Base-by-base conservation (phyloP, 164 flowering plant species). In the Taxillus chinensis region DNA sequence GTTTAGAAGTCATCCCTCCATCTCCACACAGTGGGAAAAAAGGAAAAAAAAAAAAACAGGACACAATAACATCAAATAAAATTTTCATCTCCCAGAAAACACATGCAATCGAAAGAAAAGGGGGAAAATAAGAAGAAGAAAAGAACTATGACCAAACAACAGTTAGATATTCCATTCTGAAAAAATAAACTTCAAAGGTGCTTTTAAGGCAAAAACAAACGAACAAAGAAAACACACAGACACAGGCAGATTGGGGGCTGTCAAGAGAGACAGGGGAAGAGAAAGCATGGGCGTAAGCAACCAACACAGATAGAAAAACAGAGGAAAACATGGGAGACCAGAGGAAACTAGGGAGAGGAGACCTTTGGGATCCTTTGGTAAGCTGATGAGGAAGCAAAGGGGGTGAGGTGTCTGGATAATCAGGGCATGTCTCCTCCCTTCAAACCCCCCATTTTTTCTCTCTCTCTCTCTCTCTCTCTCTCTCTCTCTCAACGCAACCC, bases 391-490 rank as follows among this genome's bases (percentile, higher is more conserved):
- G 70, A 64, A 73, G 70, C 67, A 74, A 73, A 37, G 60, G 71
- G 27, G 55, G 49, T 62, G 63, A 50, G 68, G 51, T 77, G 87
- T 78, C 70, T 83, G 87, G 75, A 64, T 62, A 66, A 64, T 65
- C 55, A 64, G 74, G 74, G 74, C 87, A 83, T 80, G 84, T 83
- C 74, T 68, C 86, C 77, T 60, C 67, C 12, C 62, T 73, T 73
- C 68, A 75, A 73, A 69, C 71, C 68, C 61, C 48, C 62, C 51
- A 48, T 11, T 48, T 49, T 49, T 7, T 15, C 27, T 43, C 45
- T 41, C 39, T 65, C 61, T 45, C 61, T 51, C 57, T 57, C 45
- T 59, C 57, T 66, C 55, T 42, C 52, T 66, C n/a, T 40, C 5
- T 3, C 16, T 54, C 27, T 3, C 11, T 27, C 27, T 27, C 27